Percentiles rank a stretch among this genome's conserved stretches.
phyloP scores from a whole-genome alignment of 2,329 filamentous ascomycete species.

The Paecilomyces variotii region DNA sequence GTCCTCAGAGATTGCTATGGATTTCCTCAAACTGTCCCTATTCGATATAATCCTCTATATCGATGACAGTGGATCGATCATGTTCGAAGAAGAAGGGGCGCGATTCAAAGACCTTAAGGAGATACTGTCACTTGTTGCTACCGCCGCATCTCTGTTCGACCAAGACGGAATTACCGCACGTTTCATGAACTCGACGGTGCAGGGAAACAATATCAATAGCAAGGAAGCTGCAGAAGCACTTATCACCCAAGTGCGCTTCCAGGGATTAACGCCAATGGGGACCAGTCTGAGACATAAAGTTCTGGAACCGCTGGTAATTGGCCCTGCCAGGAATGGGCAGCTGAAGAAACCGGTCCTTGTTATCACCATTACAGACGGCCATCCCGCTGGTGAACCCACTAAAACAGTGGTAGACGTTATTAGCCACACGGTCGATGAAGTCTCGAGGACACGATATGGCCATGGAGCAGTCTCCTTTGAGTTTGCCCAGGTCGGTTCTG shows the following conservation, averaged over 20 bases:
- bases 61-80: slow-evolving; percentile 63
- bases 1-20: slow-evolving; percentile 52
- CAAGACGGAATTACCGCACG: slow-evolving; percentile 59
- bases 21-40: slow-evolving; percentile 54
- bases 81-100: slow-evolving; percentile 58
- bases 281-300: slow-evolving; percentile 56
- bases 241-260: slow-evolving; percentile 53
- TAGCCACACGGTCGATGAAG: slow-evolving; percentile 44
- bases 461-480: slow-evolving; percentile 56
- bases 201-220: slow-evolving; percentile 47
- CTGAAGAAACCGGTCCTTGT: slow-evolving; percentile 57
- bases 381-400: slow-evolving; percentile 55
- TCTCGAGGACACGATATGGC: slow-evolving; percentile 45
- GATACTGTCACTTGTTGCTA: slow-evolving; percentile 56
- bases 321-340: slow-evolving; percentile 43
- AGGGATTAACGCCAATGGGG: slow-evolving; percentile 60
- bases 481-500: slow-evolving; percentile 62
- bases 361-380: slow-evolving; percentile 59
- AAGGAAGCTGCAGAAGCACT: slow-evolving; percentile 52
- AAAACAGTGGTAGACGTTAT: slow-evolving; percentile 52
- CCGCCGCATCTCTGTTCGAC: slow-evolving; percentile 60
- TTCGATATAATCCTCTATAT: slow-evolving; percentile 58
- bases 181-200: slow-evolving; percentile 58
- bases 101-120: slow-evolving; percentile 59
- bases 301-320: slow-evolving; percentile 52